Percentiles rank a stretch among this genome's conserved stretches.
phyloP scores from a whole-genome alignment of 139 green algal genomes.

The Spirogloea muscicola region DNA sequence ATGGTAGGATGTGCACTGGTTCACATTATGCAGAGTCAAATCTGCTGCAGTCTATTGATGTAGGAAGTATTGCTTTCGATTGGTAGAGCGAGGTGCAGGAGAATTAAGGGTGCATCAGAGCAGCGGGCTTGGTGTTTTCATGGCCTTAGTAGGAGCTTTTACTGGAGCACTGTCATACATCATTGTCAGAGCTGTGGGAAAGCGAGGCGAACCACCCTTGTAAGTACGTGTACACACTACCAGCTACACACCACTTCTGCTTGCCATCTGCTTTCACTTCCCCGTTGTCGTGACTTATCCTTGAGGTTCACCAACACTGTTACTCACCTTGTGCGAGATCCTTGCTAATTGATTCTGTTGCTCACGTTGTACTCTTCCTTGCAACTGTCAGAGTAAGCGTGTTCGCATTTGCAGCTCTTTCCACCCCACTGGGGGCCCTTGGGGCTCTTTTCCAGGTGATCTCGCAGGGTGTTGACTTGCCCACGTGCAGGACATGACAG shows the following conservation, averaged over 20 bases:
- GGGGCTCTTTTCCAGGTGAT: constrained; percentile 21
- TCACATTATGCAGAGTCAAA: background rate
- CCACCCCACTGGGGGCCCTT: constrained; percentile 1
- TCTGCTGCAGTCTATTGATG: background rate
- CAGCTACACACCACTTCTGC: no score
- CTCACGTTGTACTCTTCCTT: no score
- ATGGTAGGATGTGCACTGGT: background rate
- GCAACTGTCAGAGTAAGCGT: constrained; percentile 25
- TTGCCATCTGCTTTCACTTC: no score
- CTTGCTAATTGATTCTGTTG: no score
- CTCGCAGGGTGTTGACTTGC: background rate
- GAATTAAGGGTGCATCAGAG: background rate
- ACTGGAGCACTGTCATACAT: constrained; percentile 21
- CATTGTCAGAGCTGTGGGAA: constrained; percentile 10
- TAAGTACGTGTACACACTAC: no score
- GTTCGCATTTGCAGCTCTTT: constrained; percentile 26
- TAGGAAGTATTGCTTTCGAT: background rate
- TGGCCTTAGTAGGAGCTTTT: constrained; percentile 8
- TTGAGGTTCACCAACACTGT: no score
- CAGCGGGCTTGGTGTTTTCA: background rate
- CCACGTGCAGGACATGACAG: constrained; percentile 7
- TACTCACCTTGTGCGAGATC: no score
- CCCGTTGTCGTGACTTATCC: no score
- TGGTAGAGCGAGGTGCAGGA: background rate
- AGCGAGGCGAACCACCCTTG: constrained; percentile 13